phyloP scores from a whole-genome alignment of 345 rosid genomes.

The Salix dunnii region DNA sequence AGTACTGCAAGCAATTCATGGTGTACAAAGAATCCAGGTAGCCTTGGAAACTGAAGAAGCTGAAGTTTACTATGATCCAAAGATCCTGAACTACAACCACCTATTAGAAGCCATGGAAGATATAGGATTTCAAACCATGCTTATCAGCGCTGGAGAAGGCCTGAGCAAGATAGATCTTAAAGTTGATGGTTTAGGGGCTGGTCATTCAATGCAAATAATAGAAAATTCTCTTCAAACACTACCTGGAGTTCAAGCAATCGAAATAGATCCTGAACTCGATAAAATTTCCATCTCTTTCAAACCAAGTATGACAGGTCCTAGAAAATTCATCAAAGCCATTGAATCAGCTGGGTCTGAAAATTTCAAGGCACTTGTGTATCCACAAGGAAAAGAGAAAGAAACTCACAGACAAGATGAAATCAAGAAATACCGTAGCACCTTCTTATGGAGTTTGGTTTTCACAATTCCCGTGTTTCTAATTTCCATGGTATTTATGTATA shows the following conservation, averaged over 20 bases:
- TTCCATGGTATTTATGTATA: slow-evolving; percentile 81
- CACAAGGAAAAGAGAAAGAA: slow-evolving; percentile 62
- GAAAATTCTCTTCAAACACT: slow-evolving; percentile 70
- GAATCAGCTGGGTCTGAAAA: slow-evolving; percentile 70
- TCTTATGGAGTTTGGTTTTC: slow-evolving; percentile 83
- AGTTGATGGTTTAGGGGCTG: slow-evolving; percentile 59
- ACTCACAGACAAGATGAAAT: slow-evolving; percentile 57
- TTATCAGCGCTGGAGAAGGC: slow-evolving; percentile 71
- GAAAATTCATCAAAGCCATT: slow-evolving; percentile 62
- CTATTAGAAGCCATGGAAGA: slow-evolving; percentile 51
- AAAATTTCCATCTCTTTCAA: slow-evolving; percentile 65
- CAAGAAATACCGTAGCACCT: slow-evolving; percentile 56
- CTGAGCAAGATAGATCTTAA: slow-evolving; percentile 68
- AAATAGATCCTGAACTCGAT: slow-evolving; percentile 18
- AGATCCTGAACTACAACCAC: slow-evolving; percentile 31
- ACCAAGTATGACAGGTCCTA: slow-evolving; percentile 70
- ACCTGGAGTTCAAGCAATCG: slow-evolving; percentile 63
- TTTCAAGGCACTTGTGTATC: slow-evolving; percentile 58
- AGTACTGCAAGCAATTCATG: slow-evolving; percentile 52
- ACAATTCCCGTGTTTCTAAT: slow-evolving; percentile 75
- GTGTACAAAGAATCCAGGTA: slow-evolving; percentile 68
- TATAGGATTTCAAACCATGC: slow-evolving; percentile 66
- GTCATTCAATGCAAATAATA: slow-evolving; percentile 45
- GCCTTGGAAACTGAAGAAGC: slow-evolving; percentile 94
- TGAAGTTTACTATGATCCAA: slow-evolving; percentile 64